Percentiles rank a stretch among this genome's conserved stretches.
Evolutionary conservation across 2,329 filamentous ascomycete genomes (phyloP).

Genomic region (Neofusicoccum cordaticola): DNA sequence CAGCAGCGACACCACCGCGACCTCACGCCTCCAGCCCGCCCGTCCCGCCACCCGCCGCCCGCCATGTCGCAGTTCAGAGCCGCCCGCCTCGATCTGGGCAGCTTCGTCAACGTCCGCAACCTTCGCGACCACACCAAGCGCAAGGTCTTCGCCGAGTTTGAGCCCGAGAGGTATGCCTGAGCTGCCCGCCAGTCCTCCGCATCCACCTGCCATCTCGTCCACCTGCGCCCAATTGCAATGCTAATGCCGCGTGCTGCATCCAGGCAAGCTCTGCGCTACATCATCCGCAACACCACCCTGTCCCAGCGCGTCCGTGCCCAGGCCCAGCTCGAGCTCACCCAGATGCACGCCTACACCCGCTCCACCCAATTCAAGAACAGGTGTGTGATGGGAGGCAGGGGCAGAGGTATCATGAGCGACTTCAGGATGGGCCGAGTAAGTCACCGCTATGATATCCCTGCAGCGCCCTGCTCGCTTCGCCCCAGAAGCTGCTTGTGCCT

Average conservation of each 20-base stretch:
- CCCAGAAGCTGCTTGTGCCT: too few species aligned
- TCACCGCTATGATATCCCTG: conserved; percentile 21
- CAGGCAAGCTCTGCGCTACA: conserved; percentile 79
- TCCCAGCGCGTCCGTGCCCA: conserved; percentile 78
- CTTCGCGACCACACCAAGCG: conserved; percentile 97
- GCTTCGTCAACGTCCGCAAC: conserved; percentile 79
- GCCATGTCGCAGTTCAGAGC: conserved; percentile 71
- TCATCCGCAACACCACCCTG: conserved; percentile 88
- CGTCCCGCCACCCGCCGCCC: conserved; percentile 9
- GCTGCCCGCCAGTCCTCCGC: not conserved
- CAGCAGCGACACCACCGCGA: too few species aligned
- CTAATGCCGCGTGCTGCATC: not conserved
- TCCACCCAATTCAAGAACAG: conserved; percentile 92
- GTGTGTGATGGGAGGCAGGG: conserved; percentile 88
- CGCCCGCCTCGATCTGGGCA: conserved; percentile 85
- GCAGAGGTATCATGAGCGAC: conserved; percentile 83
- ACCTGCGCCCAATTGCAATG: conserved; percentile 79
- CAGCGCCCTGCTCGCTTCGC: not conserved
- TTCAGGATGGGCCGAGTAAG: conserved; percentile 89
- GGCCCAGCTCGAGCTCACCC: conserved; percentile 85
- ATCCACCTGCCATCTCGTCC: not conserved
- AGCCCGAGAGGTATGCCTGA: conserved; percentile 73
- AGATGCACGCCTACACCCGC: conserved; percentile 95
- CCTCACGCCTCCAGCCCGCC: too few species aligned
- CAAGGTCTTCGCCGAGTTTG: conserved; percentile 81